These are phyloP conservation scores for Verbascum thapsus DNA, from an alignment of 257 asterid genomes.

Conservation along the genomic window DNA sequence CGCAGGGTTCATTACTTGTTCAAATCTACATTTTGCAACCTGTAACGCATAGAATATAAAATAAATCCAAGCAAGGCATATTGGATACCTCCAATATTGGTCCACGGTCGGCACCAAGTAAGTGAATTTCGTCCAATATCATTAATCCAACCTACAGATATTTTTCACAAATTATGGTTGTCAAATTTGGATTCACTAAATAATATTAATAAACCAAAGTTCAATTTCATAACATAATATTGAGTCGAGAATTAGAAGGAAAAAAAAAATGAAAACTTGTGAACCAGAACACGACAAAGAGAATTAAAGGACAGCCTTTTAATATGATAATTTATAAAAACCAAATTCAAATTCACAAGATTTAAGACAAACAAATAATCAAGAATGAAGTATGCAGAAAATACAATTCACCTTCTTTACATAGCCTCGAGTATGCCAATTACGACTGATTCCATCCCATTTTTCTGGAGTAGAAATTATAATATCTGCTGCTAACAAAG, in stretches of 20 bases:
- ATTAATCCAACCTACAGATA: constrained; percentile 85
- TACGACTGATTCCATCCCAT: constrained; percentile 99
- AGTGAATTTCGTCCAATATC: constrained; percentile 97
- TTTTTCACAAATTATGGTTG: constrained; percentile 10
- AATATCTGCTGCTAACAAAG: constrained; percentile 84
- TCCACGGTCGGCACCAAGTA: constrained; percentile 99
- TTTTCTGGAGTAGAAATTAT: constrained; percentile 97
- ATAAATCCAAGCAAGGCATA: constrained; percentile 22
- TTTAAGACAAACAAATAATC: constrained; percentile 15
- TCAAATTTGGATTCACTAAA: constrained; percentile 23
- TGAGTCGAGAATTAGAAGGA: neutral
- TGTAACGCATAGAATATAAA: neutral
- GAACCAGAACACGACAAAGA: neutral
- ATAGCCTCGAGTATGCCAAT: constrained; percentile 92
- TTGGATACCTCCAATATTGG: constrained; percentile 90
- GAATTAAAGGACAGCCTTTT: neutral
- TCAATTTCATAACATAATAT: constrained; percentile 2
- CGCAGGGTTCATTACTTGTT: constrained; percentile 7
- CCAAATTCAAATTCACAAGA: constrained; percentile 24
- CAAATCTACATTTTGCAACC: constrained; percentile 21
- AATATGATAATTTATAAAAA: constrained; percentile 11
- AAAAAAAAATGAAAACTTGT: neutral
- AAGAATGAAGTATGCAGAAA: constrained; percentile 22
- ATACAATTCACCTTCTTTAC: constrained; percentile 75
- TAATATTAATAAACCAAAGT: constrained; percentile 11